Base-by-base conservation (phyloP, 2,329 filamentous ascomycete genomes). In the Akanthomyces dipterigenus region DNA sequence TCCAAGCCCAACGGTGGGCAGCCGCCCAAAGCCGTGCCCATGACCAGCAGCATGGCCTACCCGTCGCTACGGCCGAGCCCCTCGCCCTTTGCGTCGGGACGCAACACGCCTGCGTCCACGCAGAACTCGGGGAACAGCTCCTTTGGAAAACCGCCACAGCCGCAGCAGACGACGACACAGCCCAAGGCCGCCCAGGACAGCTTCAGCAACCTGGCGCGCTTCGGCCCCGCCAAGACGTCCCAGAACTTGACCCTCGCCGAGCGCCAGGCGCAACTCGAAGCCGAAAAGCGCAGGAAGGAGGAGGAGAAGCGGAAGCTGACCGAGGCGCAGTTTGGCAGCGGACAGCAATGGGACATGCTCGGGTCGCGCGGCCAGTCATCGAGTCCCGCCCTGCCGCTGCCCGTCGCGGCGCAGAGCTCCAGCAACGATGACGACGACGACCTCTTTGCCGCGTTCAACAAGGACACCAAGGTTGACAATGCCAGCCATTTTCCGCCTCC, bases 241-340 rank as follows among this genome's bases (percentile, higher is more conserved):
- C 88, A 86, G 72, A 95, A 89, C 65, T 78, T 97, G 18, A 88
- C 85, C 64, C 76, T 96, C 66, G 84, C 89, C 65, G 90, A 96
- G 73, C 88, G 91, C 68, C 90, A 91, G 73, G 83, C 85, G 64
- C 84, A 83, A 63, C 73, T 88, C 42, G 82, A 86, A 65, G 82
- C 80, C 4, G 85, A 88, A 73, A 90, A 85, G 75, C 79, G 82
- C 38, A 84, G 79, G 71, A 90, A 93, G 71, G 89, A 92, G 63
- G 88, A 88, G 62, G 88, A 93, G 71, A 84, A 85, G 70, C 84
- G 82, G 68, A 88, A 82, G 68, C 84, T 87, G 71, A 83, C 87
- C 68, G 90, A 95, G 65, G 82, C 84, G 34, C 87, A 93, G 63
- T 97, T 91, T 73, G 91, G 90, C 2, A 85, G 87, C 68, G 82